Percentiles rank a stretch among this genome's conserved stretches.
These are phyloP conservation scores for Leccinum huronense DNA, from an alignment of 1,284 basidiomycete species.

Conservation along the genomic window DNA sequence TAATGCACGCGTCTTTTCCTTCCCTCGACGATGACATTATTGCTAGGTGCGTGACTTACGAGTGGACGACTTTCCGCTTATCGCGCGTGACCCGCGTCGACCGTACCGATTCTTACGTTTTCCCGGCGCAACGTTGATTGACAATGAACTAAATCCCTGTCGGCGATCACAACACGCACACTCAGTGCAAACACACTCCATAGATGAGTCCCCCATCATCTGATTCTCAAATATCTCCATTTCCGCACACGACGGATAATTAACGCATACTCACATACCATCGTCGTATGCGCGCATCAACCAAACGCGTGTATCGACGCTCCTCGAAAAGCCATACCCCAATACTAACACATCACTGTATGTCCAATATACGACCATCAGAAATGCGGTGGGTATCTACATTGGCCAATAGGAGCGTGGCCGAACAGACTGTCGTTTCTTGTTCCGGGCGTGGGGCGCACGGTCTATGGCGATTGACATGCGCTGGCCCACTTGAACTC, in stretches of 20 bases:
- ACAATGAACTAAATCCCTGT: constrained; percentile 5
- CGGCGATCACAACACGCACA: constrained; percentile 27
- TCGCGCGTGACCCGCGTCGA: constrained; percentile 8
- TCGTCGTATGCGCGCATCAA: neutral
- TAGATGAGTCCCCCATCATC: constrained; percentile 7
- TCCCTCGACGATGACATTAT: neutral
- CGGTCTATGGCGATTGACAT: neutral
- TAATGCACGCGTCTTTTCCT: neutral
- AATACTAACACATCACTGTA: constrained; percentile 1
- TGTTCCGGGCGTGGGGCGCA: neutral
- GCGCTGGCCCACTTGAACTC: neutral
- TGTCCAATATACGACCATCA: constrained; percentile 2
- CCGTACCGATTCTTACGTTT: constrained; percentile 16
- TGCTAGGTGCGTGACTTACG: neutral
- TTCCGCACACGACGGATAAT: constrained; percentile 10
- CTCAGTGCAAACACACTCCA: constrained; percentile 5
- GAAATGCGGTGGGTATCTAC: neutral
- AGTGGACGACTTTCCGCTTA: neutral
- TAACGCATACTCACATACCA: constrained; percentile 3
- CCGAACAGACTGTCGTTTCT: neutral
- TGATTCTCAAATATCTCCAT: constrained; percentile 12
- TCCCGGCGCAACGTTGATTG: constrained; percentile 2
- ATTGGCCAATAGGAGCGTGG: neutral
- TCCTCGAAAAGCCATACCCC: neutral
- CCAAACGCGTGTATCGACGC: constrained; percentile 4